Evolutionary conservation across 495 filamentous ascomycete species (phyloP).

Genomic region (Aspergillus funiculosus): DNA sequence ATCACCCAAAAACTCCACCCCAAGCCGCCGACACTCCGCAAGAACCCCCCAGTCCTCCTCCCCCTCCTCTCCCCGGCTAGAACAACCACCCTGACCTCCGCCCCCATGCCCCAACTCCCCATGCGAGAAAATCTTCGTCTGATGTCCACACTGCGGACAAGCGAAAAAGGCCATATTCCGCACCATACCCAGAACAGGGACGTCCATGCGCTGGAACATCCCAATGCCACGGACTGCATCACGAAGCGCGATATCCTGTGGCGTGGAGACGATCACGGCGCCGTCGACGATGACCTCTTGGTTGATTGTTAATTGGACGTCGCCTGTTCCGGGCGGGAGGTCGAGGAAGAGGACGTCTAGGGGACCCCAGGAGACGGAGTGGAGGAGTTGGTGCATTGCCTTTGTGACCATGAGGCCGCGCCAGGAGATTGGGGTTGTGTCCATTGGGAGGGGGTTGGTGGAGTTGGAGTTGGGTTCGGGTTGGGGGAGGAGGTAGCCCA

Average conservation of each 20-base stretch:
- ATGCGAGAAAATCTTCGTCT: constrained; percentile 71
- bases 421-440: constrained; percentile 84
- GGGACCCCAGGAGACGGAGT: constrained; percentile 85
- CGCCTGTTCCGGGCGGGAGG: constrained; percentile 88
- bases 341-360: constrained; percentile 85
- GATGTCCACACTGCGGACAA: constrained; percentile 69
- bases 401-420: constrained; percentile 97
- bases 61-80: too few species aligned
- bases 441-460: constrained; percentile 39
- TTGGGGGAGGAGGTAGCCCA: constrained; percentile 78
- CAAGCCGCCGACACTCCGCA: constrained; percentile 56
- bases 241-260: constrained; percentile 81
- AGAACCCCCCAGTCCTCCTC: constrained; percentile 45
- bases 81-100: constrained; percentile 27
- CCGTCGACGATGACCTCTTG: constrained; percentile 86
- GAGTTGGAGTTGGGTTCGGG: constrained; percentile 21
- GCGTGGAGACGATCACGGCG: constrained; percentile 86
- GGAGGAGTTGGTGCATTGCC: constrained; percentile 88
- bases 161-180: constrained; percentile 90
- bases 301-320: constrained; percentile 87
- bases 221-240: constrained; percentile 86
- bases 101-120: constrained; percentile 21
- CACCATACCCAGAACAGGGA: constrained; percentile 82
- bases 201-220: constrained; percentile 80
- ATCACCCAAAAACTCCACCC: constrained; percentile 75